These are phyloP conservation scores for Cercospora sp. DNA, from an alignment of 2,329 filamentous ascomycete species.

Conservation along the genomic window DNA sequence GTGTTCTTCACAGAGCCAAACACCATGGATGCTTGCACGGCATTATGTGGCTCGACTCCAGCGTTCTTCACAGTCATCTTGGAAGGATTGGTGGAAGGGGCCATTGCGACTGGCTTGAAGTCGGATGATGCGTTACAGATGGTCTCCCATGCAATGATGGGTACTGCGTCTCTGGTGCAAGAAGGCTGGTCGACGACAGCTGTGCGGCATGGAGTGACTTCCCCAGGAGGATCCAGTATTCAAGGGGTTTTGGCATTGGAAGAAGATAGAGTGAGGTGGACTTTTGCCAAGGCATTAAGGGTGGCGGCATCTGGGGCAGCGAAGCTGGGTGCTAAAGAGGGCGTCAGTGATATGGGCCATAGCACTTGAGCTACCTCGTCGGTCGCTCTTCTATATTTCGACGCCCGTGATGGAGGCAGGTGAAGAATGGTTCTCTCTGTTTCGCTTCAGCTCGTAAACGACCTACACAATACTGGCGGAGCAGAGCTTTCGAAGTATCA, in stretches of 20 bases:
- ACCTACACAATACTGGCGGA: no score
- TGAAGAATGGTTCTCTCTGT: neutral
- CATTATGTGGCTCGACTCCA: slow-evolving; percentile 70
- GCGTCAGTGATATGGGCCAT: neutral
- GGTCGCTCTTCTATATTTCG: neutral
- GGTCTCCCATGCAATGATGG: slow-evolving; percentile 75
- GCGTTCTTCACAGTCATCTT: slow-evolving; percentile 74
- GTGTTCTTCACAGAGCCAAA: slow-evolving; percentile 66
- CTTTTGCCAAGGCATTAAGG: slow-evolving; percentile 57
- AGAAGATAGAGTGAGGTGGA: slow-evolving; percentile 67
- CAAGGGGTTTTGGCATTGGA: slow-evolving; percentile 70
- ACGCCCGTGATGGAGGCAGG: neutral
- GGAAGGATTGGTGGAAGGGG: slow-evolving; percentile 72
- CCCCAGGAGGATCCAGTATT: slow-evolving; percentile 74
- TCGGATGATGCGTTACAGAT: slow-evolving; percentile 69
- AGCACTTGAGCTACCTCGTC: neutral
- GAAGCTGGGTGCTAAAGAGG: neutral
- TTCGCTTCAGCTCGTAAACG: neutral
- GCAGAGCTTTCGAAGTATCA: no score
- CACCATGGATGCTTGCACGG: slow-evolving; percentile 70
- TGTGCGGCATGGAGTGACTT: slow-evolving; percentile 70
- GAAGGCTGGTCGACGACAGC: slow-evolving; percentile 70
- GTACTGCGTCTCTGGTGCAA: slow-evolving; percentile 67
- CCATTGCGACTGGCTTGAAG: slow-evolving; percentile 73
- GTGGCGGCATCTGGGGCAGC: neutral